Evolutionary conservation across 2,329 filamentous ascomycete species (phyloP), one percentile per base, ranked within the genome.

Genomic region (Parastagonospora nodorum): DNA sequence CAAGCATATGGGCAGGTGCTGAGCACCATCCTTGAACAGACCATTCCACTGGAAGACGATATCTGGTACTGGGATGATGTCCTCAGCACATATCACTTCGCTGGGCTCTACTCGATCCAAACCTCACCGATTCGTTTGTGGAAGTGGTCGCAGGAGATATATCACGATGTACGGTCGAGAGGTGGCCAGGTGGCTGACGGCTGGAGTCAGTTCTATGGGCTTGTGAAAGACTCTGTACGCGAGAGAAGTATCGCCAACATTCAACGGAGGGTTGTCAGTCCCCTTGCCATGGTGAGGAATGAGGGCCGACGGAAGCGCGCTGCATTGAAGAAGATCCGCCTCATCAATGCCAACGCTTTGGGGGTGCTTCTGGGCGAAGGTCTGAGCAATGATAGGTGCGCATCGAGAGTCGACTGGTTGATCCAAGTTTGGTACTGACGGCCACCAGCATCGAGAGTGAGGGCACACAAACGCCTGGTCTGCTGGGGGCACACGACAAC

Each of bases 1-100:
- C 93, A 97, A 68, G 87, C 88, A 1, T 95, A 96, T 66, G 93
- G 93, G 4, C 77, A 90, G 42, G 82, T 96, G 35, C 78, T 97
- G 60, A 86, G 87, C 61, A 86, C 84, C 0, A 81, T 97, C 3
- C 76, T 97, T 9, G 88, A 93, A 48, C 88, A 94, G 63, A 95
- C 92, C 9, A 86, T 93, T 9, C 88, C 88, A 0, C 75, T 99
- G 14, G 89, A 86, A 63, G 87, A 96, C 58, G 92, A 96, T 61
- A 87, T 96, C 19, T 92, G 88, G 85, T 97, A 97, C 72, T 99
- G 94, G 94, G 90, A 96, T 67, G 89, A 94, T 60, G 83, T 97
- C 2, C 77, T 96, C 28, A 84, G 85, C 8, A 95, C 90, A 0
- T 88, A 90, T 61, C 82, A 85, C 42, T 90, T 88, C 66, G 92